phyloP scores from a whole-genome alignment of 352 stramenopile genomes.

The Pythium dissotocum region DNA sequence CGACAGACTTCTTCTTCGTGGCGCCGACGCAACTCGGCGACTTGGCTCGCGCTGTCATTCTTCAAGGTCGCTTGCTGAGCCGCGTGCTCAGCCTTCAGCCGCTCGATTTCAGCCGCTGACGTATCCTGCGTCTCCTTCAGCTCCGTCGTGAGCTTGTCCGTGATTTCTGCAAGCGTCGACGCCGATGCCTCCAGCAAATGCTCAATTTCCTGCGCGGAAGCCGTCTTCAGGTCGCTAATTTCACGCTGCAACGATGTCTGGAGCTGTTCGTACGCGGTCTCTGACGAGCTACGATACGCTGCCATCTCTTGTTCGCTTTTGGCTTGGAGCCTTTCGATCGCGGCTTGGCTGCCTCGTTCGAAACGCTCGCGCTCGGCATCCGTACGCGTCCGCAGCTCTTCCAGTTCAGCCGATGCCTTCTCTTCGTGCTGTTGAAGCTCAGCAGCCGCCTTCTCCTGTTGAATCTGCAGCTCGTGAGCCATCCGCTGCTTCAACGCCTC shows the following conservation, averaged over 20 bases:
- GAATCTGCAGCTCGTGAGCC: constrained; percentile 4
- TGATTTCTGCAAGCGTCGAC: constrained; percentile 26
- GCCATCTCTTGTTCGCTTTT: constrained; percentile 5
- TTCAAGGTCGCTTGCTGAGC: constrained; percentile 27
- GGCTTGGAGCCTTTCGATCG: constrained; percentile 5
- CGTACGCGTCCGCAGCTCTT: constrained; percentile 23
- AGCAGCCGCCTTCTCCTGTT: constrained; percentile 2
- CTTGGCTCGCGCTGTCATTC: constrained; percentile 13
- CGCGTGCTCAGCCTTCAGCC: constrained; percentile 24
- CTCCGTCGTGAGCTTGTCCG: constrained; percentile 12
- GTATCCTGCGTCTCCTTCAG: constrained; percentile 14
- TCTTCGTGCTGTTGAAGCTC: constrained; percentile 23
- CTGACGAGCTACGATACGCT: constrained; percentile 4
- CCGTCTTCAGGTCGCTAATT: constrained; percentile 30
- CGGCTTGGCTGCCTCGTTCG: neutral
- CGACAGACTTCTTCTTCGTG: constrained; percentile 30
- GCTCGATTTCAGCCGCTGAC: neutral
- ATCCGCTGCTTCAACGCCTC: constrained; percentile 36
- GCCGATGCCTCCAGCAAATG: constrained; percentile 14
- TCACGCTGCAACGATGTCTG: constrained; percentile 25
- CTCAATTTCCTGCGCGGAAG: constrained; percentile 29
- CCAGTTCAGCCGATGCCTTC: constrained; percentile 13
- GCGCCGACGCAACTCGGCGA: constrained; percentile 19
- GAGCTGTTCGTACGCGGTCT: constrained; percentile 27
- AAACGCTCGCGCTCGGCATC: constrained; percentile 1